Conservation (phyloP, 805 yeast species). For the Pichia heedii region DNA sequence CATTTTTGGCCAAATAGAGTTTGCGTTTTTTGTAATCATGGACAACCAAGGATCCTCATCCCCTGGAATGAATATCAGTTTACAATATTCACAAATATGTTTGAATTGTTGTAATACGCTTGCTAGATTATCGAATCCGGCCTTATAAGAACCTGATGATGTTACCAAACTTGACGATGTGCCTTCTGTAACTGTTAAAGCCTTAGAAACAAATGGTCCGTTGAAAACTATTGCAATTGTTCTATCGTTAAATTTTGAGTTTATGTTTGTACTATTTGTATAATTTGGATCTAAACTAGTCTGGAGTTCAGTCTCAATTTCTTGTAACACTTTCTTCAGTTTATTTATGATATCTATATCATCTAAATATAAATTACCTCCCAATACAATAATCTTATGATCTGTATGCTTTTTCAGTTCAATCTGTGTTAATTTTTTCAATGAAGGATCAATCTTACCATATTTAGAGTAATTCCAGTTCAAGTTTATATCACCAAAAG, state of each 20-base stretch:
- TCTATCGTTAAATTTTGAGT: constrained; percentile 5
- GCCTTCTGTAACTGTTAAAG: constrained; percentile 49
- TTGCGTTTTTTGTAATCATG: constrained; percentile 51
- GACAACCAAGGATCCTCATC: constrained; percentile 91
- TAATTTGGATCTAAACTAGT: constrained; percentile 18
- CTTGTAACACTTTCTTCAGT: constrained; percentile 50
- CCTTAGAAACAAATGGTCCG: constrained; percentile 70
- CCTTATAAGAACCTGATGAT: constrained; percentile 48
- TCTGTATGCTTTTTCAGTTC: constrained; percentile 31
- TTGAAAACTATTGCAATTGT: constrained; percentile 51
- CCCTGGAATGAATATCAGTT: constrained; percentile 77
- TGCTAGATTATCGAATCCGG: constrained; percentile 68
- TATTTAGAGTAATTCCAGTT: constrained; percentile 17
- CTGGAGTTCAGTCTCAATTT: constrained; percentile 39
- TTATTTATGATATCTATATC: constrained; percentile 50
- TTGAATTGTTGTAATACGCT: constrained; percentile 53
- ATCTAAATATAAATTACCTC: constrained; percentile 66
- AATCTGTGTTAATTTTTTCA: constrained; percentile 50
- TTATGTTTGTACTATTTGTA: not conserved
- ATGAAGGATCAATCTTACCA: constrained; percentile 50
- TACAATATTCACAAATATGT: constrained; percentile 38
- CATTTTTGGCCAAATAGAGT: constrained; percentile 60
- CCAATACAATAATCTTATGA: constrained; percentile 61
- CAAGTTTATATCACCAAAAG: constrained; percentile 74
- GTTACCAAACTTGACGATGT: constrained; percentile 41